Conservation (phyloP, 75 land plant species). For the Azolla pinnata region DNA sequence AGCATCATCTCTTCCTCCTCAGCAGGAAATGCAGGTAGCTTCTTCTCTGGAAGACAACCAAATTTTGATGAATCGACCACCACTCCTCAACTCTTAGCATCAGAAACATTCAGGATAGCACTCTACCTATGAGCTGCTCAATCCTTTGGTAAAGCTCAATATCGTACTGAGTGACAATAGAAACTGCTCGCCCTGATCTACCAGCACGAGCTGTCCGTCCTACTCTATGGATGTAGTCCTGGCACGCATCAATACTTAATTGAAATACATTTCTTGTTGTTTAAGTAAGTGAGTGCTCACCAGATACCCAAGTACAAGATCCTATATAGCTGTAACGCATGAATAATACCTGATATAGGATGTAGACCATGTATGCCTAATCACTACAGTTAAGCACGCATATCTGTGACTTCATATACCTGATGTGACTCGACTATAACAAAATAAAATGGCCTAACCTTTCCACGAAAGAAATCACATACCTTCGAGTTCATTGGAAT, state of each 20-base stretch:
- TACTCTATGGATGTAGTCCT: slow-evolving; percentile 90
- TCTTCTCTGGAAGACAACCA: slow-evolving; percentile 35
- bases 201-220: slow-evolving; percentile 98
- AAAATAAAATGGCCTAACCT: no score
- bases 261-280: no score
- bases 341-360: no score
- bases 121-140: slow-evolving; percentile 68
- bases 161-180: slow-evolving; percentile 84
- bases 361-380: no score
- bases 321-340: no score
- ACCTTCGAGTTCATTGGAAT: slow-evolving; percentile 85
- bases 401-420: no score
- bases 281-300: no score
- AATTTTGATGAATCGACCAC: neutral
- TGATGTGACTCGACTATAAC: no score
- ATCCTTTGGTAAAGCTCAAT: slow-evolving; percentile 68
- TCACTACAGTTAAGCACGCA: no score
- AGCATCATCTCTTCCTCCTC: slow-evolving; percentile 57
- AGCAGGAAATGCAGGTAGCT: slow-evolving; percentile 48
- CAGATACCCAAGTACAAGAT: no score
- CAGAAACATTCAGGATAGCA: neutral
- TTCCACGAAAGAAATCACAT: no score
- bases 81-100: neutral
- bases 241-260: no score
- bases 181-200: slow-evolving; percentile 84